Conservation (phyloP, 1,284 basidiomycete genomes). For the Ceratobasidium papillatum region DNA sequence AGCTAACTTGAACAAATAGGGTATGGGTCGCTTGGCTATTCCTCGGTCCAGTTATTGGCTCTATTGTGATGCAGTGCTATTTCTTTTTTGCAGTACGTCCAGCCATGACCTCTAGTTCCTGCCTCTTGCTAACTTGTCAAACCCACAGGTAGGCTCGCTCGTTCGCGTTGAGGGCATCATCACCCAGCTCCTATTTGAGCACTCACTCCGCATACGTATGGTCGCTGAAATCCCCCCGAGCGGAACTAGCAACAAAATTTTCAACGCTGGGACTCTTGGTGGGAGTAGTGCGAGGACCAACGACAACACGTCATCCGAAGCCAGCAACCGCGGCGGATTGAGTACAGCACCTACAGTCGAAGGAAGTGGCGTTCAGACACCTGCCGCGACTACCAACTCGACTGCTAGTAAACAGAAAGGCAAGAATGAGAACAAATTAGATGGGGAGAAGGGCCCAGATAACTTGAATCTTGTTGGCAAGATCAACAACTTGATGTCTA, state of each 20-base stretch:
- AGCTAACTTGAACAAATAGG: conserved; percentile 46
- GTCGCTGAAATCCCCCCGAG: conserved; percentile 18
- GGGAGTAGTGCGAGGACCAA: conserved; percentile 46
- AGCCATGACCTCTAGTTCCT: not conserved
- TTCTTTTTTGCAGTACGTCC: conserved; percentile 50
- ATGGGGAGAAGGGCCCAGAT: conserved; percentile 43
- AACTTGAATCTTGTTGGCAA: conserved; percentile 61
- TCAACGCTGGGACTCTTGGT: conserved; percentile 41
- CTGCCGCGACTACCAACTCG: conserved; percentile 4
- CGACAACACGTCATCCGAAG: conserved; percentile 40
- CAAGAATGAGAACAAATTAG: conserved; percentile 44
- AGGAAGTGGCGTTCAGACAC: conserved; percentile 2
- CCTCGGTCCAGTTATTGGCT: conserved; percentile 60
- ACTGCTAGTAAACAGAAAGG: conserved; percentile 39
- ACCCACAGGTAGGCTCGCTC: conserved; percentile 49
- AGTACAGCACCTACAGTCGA: conserved; percentile 41
- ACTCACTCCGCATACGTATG: conserved; percentile 71
- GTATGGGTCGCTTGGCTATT: conserved; percentile 73
- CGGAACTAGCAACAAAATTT: not conserved
- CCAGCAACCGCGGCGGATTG: not conserved
- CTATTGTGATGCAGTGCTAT: conserved; percentile 52
- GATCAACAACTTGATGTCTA: conserved; percentile 64
- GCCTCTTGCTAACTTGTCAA: not conserved
- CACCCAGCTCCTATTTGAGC: conserved; percentile 75
- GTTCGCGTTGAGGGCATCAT: conserved; percentile 69